Conservation (phyloP, 148 eudicot species). For the Rhododendron williamsianum region DNA sequence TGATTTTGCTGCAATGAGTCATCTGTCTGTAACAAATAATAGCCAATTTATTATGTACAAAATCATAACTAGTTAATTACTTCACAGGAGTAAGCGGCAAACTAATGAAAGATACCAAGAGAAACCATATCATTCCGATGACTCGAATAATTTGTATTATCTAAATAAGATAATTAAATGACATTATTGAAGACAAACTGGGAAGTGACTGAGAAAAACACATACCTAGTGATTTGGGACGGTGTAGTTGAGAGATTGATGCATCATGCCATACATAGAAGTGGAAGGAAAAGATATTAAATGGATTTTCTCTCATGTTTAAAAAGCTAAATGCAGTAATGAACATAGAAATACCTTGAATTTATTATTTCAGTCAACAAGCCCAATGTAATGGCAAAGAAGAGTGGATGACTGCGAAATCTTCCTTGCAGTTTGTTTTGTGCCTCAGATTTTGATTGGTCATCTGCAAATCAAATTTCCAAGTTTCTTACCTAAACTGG, state of each 20-base stretch:
- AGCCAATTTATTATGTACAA: no score
- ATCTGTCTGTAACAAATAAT: no score
- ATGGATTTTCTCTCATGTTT: background rate
- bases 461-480: conserved; percentile 37
- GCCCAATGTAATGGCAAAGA: conserved; percentile 91
- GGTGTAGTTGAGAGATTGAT: background rate
- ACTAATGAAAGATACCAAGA: no score
- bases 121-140: no score
- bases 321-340: conserved; percentile 1
- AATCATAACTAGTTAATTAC: no score
- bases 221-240: background rate
- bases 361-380: conserved; percentile 88
- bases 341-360: conserved; percentile 60
- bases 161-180: no score
- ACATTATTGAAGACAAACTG: background rate
- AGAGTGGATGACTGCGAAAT: conserved; percentile 73
- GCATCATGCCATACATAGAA: background rate
- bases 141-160: no score
- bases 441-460: conserved; percentile 27
- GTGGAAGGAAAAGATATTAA: background rate
- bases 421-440: conserved; percentile 38
- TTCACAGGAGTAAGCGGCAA: no score
- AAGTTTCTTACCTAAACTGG: background rate
- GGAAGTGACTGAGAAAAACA: background rate
- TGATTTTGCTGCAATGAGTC: background rate